Conservation (phyloP, 306 rosid species). For the Pyrus communis region DNA sequence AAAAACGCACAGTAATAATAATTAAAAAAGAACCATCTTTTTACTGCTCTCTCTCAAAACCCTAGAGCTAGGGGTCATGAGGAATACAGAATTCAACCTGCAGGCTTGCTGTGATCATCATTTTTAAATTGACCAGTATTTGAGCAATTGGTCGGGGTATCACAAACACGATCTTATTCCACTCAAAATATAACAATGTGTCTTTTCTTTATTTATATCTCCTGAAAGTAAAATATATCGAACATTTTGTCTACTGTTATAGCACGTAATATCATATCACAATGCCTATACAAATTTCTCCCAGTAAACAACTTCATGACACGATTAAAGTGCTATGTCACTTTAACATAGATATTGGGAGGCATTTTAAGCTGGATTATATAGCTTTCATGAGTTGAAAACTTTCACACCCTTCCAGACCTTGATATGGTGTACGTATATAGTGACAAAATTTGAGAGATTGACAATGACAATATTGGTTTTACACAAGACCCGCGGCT, state of each 20-base stretch:
- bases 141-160: neutral
- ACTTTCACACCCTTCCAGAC: neutral
- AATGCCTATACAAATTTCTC: neutral
- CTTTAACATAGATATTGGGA: neutral
- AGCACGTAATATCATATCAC: too few relatives aligned
- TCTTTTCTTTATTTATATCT: too few relatives aligned
- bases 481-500: neutral
- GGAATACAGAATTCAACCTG: neutral
- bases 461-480: neutral
- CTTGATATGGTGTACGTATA: neutral
- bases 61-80: neutral
- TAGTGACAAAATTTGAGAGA: neutral
- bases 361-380: neutral
- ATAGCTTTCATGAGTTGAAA: neutral
- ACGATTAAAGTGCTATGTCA: neutral
- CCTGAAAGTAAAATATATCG: too few relatives aligned
- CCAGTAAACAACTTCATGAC: neutral
- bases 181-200: too few relatives aligned
- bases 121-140: slow-evolving; percentile 23
- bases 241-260: too few relatives aligned
- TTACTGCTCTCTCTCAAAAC: neutral
- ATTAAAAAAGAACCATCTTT: neutral
- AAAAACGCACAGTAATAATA: neutral
- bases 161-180: too few relatives aligned
- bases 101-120: neutral